Base-by-base conservation (phyloP, 2,329 filamentous ascomycete genomes). In the Leptographium lundbergii region DNA sequence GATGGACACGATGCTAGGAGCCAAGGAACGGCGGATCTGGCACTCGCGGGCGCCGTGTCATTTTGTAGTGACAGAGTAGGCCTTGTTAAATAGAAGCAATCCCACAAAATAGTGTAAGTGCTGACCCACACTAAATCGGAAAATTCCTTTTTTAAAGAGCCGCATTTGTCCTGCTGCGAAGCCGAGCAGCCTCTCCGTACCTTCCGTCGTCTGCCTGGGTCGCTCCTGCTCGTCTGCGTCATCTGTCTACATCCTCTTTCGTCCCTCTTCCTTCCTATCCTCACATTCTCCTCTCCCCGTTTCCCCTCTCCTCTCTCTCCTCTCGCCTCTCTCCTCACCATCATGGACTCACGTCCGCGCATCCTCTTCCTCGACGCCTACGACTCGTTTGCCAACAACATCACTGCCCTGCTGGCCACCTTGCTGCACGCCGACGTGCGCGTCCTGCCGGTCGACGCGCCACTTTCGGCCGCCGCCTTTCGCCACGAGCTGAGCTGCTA, bases 321-420 rank as follows among this genome's bases (percentile, higher is more conserved):
- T 39, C 36, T 39, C 14, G 4, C 9, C 19, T 47, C 3, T 4
- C 42, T 9, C 47, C 5, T 6, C 32, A n/a, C 10, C 13, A 32
- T 6, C 9, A 19, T 19, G 34, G 53, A 19, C 13, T 27, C 52
- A 3, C 54, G 39, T 19, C 54, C 25, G 25, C 58, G 54, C 17
- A 87, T 97, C 62, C 82, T 97, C 63, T 96, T 95, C 73, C 79
- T 99, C 65, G 94, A 97, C 71, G 91, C 92, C 62, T 95, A 95
- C 73, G 94, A 99, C 75, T 96, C 91, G 50, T 99, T 96, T 73
- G 89, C 91, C 59, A 91, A 95, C 74, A 97, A 96, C 74, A 94
- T 97, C 67, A 84, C 95, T 57, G 85, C 88, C 6, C 81, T 96
- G 39, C 78, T 97, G 54, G 81, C 87, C 65, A 83, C 86, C 4